Percentiles rank a stretch among this genome's conserved stretches.
Evolutionary conservation across 768 basidiomycete species (phyloP).

Genomic region (Phlebiopsis flavidoalba): DNA sequence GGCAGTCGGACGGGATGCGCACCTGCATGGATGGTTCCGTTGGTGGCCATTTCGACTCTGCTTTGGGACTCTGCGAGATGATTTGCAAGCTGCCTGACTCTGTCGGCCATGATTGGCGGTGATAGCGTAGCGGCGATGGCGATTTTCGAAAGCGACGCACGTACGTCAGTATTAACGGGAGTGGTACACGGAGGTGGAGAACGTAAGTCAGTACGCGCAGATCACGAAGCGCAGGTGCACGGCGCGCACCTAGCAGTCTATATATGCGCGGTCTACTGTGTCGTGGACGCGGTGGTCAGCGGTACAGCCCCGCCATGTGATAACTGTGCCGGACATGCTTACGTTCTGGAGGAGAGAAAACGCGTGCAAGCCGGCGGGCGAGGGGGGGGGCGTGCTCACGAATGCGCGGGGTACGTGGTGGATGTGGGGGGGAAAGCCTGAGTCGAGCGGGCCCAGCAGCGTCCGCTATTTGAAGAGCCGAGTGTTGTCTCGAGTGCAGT

Average conservation of each 20-base stretch:
- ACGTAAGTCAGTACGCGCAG: neutral
- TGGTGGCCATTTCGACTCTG: constrained; percentile 32
- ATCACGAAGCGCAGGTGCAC: neutral
- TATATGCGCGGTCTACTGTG: constrained; percentile 1
- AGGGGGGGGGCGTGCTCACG: neutral
- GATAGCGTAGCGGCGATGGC: constrained; percentile 5
- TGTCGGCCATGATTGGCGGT: constrained; percentile 26
- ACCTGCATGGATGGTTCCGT: constrained; percentile 38
- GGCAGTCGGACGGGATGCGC: constrained; percentile 20
- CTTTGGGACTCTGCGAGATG: constrained; percentile 39
- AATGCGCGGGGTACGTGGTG: constrained; percentile 2
- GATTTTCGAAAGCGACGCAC: constrained; percentile 32
- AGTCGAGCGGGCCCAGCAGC: neutral
- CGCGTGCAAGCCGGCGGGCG: neutral
- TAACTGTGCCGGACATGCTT: neutral
- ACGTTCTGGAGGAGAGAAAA: neutral
- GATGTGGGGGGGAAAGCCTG: neutral
- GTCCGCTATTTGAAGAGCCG: constrained; percentile 3
- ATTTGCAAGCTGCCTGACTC: constrained; percentile 53
- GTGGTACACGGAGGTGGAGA: constrained; percentile 6
- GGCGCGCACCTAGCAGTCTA: constrained; percentile 2
- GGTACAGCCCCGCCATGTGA: neutral
- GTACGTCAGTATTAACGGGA: neutral
- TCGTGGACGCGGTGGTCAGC: neutral
- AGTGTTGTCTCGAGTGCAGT: neutral